Evolutionary conservation across 2,329 filamentous ascomycete genomes (phyloP).

Genomic region (Pseudovirgaria hyperparasitica): DNA sequence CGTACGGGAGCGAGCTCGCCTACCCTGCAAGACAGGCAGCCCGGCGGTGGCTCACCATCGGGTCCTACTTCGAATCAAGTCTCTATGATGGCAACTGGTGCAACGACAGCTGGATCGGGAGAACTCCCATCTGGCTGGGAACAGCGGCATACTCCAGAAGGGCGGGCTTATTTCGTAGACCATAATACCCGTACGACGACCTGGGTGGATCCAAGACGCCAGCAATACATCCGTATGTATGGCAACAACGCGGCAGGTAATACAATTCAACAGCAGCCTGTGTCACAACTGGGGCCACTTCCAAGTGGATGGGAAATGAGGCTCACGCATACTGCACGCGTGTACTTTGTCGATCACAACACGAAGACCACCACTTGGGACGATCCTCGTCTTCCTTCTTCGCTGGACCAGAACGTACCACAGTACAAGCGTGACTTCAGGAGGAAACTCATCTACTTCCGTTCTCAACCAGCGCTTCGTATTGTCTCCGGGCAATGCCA

Average conservation of each 20-base stretch:
- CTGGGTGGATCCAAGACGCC: conserved; percentile 92
- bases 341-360: conserved; percentile 99
- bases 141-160: conserved; percentile 88
- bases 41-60: conserved; percentile 23
- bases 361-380: conserved; percentile 99
- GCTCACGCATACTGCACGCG: conserved; percentile 89
- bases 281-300: conserved; percentile 87
- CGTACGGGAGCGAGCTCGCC: conserved; percentile 88
- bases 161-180: conserved; percentile 91
- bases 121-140: conserved; percentile 96
- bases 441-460: conserved; percentile 97
- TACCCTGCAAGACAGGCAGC: conserved; percentile 47
- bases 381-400: conserved; percentile 87
- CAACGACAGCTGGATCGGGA: conserved; percentile 85
- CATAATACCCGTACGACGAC: conserved; percentile 97
- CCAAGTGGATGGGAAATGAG: conserved; percentile 99
- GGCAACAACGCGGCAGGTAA: conserved; percentile 64
- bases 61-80: conserved; percentile 42
- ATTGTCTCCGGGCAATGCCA: conserved; percentile 95
- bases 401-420: conserved; percentile 92
- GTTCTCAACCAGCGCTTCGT: conserved; percentile 89
- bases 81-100: conserved; percentile 89
- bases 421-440: conserved; percentile 99
- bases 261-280: conserved; percentile 92
- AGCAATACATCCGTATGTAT: conserved; percentile 98